Conservation (phyloP, 1,139 yeast species). For the Candida tetrigidarum region DNA sequence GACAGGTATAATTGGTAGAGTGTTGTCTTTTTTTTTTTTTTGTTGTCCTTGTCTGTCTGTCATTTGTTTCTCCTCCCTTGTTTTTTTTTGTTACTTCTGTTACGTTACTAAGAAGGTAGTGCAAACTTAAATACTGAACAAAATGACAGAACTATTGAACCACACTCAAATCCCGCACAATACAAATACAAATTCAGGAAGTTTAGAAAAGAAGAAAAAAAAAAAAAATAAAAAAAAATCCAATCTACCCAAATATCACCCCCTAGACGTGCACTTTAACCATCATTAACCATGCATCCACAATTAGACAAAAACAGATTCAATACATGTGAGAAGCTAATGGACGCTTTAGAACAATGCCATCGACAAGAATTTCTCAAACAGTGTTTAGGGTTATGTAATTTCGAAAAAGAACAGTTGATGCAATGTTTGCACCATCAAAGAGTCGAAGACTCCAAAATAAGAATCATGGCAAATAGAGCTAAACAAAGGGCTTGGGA, state of each 20-base stretch:
- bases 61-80: no score
- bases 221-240: neutral
- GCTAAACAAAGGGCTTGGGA: constrained; percentile 60
- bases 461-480: constrained; percentile 59
- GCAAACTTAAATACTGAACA: no score
- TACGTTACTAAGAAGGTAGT: neutral
- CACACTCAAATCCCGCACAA: constrained; percentile 3
- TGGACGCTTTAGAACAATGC: constrained; percentile 90
- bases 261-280: no score
- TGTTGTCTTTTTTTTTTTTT: neutral
- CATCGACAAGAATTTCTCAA: constrained; percentile 73
- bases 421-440: constrained; percentile 80
- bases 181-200: no score
- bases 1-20: no score
- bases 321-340: constrained; percentile 73
- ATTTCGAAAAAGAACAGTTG: constrained; percentile 80
- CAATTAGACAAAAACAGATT: constrained; percentile 50
- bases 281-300: constrained; percentile 42
- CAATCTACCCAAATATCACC: neutral
- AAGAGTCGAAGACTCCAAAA: constrained; percentile 68
- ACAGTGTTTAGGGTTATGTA: constrained; percentile 85
- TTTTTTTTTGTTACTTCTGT: no score
- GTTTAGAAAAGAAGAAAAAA: no score
- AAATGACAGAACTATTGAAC: neutral
- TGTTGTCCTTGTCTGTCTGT: neutral